Percentiles rank a stretch among this genome's conserved stretches.
phyloP scores from a whole-genome alignment of 495 filamentous ascomycete genomes.

The Aspergillus campestris region DNA sequence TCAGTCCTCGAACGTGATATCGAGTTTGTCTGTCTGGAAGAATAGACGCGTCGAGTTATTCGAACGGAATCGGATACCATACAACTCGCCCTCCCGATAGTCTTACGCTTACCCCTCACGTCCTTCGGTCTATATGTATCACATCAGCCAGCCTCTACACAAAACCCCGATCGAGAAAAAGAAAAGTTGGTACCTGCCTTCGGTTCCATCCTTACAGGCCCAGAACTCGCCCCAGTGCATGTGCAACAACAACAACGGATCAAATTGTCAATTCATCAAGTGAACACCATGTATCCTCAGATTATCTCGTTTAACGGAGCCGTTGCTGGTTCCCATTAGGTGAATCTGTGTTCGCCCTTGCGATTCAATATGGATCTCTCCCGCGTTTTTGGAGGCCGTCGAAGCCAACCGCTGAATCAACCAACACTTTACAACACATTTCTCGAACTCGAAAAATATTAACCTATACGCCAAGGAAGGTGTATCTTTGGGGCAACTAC shows the following conservation, averaged over 20 bases:
- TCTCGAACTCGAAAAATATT: conserved; percentile 4
- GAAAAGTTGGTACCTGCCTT: conserved; percentile 1
- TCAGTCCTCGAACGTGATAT: too few relatives aligned
- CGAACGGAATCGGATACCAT: conserved; percentile 1
- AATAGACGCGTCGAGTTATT: conserved; percentile 7
- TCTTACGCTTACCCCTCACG: not conserved
- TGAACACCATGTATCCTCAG: conserved; percentile 21
- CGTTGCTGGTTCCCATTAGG: conserved; percentile 24
- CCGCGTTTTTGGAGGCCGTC: conserved; percentile 27
- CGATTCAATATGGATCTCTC: conserved; percentile 28
- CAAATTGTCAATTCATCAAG: conserved; percentile 1
- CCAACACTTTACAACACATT: conserved; percentile 6
- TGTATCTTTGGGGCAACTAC: not conserved
- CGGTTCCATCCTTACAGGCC: not conserved
- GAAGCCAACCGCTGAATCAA: conserved; percentile 17
- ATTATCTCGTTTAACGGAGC: conserved; percentile 13
- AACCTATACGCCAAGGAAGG: not conserved
- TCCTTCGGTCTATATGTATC: conserved; percentile 15
- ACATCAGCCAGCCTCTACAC: conserved; percentile 4
- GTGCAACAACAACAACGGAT: conserved; percentile 1
- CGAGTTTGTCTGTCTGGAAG: too few relatives aligned
- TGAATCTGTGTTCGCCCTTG: conserved; percentile 18
- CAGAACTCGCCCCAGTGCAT: conserved; percentile 3
- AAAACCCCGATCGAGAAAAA: conserved; percentile 1
- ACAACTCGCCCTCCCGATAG: not conserved